phyloP scores from a whole-genome alignment of 768 basidiomycete genomes.

The Rhodotorula paludigena region DNA sequence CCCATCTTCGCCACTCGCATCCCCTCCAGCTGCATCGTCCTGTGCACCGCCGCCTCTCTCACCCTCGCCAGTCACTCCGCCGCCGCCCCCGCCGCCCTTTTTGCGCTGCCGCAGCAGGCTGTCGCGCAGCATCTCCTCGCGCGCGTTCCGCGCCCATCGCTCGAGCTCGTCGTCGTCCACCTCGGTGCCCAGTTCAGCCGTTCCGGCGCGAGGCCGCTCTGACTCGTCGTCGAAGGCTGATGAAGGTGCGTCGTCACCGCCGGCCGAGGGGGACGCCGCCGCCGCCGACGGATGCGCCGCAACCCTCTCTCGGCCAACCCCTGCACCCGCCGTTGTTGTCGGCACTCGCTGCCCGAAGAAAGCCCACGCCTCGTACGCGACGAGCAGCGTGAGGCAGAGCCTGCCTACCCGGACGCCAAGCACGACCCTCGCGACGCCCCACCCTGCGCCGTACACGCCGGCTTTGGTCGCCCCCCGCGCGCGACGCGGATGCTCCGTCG shows the following conservation, averaged over 20 bases:
- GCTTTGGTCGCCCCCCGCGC: not conserved
- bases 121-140: conserved; percentile 22
- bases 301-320: no score
- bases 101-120: conserved; percentile 9
- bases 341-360: not conserved
- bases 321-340: not conserved
- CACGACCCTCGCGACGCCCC: not conserved
- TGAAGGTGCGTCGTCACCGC: not conserved
- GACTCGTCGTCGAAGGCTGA: not conserved
- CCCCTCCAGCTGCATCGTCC: not conserved
- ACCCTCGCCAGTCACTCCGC: not conserved
- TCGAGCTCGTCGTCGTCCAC: conserved; percentile 12
- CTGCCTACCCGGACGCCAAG: not conserved
- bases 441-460: not conserved
- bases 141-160: conserved; percentile 19
- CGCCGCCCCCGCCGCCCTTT: not conserved
- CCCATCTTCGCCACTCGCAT: no score
- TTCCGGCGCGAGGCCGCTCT: not conserved
- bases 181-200: not conserved
- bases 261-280: not conserved
- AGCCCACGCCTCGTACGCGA: not conserved
- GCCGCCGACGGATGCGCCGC: no score
- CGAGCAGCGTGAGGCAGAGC: not conserved
- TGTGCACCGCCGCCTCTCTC: not conserved
- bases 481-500: not conserved